Conservation (phyloP, 2,329 filamentous ascomycete genomes). For the Geosmithia flava region DNA sequence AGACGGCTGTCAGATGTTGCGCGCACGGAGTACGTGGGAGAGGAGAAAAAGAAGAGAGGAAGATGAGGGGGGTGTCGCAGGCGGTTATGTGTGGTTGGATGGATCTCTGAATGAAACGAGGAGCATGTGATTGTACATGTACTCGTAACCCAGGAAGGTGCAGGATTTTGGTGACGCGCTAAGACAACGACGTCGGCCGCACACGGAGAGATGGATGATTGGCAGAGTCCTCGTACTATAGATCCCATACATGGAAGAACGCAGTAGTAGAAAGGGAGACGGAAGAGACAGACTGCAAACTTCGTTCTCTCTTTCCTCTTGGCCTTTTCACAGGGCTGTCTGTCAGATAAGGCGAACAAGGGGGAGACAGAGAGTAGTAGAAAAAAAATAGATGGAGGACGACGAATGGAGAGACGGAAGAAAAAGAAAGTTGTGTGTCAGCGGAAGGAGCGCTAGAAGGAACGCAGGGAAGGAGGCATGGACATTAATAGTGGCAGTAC, state of each 20-base stretch:
- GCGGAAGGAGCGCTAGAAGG: neutral
- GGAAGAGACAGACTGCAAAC: too few species aligned
- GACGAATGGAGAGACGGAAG: neutral
- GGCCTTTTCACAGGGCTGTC: neutral
- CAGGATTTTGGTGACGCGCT: neutral
- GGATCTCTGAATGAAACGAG: slow-evolving; percentile 4
- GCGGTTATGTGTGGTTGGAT: neutral
- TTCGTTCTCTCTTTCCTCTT: neutral
- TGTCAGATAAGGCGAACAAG: neutral
- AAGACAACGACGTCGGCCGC: neutral
- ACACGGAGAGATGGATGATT: neutral
- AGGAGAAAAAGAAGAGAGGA: neutral
- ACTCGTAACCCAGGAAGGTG: neutral
- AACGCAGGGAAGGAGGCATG: neutral
- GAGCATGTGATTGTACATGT: slow-evolving; percentile 29
- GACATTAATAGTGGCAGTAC: neutral
- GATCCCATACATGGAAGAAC: too few species aligned
- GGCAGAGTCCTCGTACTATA: too few species aligned
- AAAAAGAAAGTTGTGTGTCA: neutral
- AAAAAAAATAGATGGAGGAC: too few species aligned
- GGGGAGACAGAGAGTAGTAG: neutral
- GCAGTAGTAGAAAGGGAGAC: too few species aligned
- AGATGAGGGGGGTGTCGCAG: neutral
- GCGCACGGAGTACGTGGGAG: neutral
- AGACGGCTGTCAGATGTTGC: neutral